Conservation (phyloP, 768 basidiomycete genomes). For the Rhizopogon vinicolor region DNA sequence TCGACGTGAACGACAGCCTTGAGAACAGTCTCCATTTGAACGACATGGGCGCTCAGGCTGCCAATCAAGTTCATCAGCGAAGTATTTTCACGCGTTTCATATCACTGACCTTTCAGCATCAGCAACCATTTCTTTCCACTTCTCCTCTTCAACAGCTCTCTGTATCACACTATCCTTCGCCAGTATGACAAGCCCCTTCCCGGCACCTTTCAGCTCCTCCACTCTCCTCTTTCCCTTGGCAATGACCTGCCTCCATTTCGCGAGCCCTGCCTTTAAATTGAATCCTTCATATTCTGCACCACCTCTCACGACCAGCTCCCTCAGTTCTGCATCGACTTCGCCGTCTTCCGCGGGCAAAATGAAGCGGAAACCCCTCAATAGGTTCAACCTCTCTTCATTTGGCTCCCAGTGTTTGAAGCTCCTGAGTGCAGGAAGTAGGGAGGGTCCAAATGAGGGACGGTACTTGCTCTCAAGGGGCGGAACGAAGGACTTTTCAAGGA, state of each 20-base stretch:
- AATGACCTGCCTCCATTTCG: slow-evolving; percentile 49
- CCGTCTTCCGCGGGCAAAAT: slow-evolving; percentile 54
- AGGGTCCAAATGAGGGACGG: slow-evolving; percentile 52
- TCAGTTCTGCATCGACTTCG: slow-evolving; percentile 43
- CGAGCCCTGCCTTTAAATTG: slow-evolving; percentile 42
- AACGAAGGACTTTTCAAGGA: slow-evolving; percentile 47
- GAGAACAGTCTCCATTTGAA: slow-evolving; percentile 43
- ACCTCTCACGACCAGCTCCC: slow-evolving; percentile 51
- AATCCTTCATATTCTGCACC: slow-evolving; percentile 63
- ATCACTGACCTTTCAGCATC: slow-evolving; percentile 46
- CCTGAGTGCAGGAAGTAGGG: slow-evolving; percentile 45
- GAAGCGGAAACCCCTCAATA: slow-evolving; percentile 53
- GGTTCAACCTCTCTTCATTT: slow-evolving; percentile 53
- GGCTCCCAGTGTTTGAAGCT: slow-evolving; percentile 60
- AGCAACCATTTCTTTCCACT: slow-evolving; percentile 48
- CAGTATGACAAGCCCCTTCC: slow-evolving; percentile 47
- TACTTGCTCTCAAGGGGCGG: slow-evolving; percentile 52
- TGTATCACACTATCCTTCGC: slow-evolving; percentile 44
- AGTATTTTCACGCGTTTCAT: neutral
- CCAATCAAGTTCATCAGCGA: slow-evolving; percentile 4
- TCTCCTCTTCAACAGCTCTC: slow-evolving; percentile 47
- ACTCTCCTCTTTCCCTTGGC: slow-evolving; percentile 47
- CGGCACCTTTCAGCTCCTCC: slow-evolving; percentile 23
- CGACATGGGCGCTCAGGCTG: slow-evolving; percentile 40
- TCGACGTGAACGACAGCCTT: slow-evolving; percentile 43